Evolutionary conservation across 1,284 basidiomycete species (phyloP), one percentile per base, ranked within the genome.

Genomic region (Apiotrichum gracile): DNA sequence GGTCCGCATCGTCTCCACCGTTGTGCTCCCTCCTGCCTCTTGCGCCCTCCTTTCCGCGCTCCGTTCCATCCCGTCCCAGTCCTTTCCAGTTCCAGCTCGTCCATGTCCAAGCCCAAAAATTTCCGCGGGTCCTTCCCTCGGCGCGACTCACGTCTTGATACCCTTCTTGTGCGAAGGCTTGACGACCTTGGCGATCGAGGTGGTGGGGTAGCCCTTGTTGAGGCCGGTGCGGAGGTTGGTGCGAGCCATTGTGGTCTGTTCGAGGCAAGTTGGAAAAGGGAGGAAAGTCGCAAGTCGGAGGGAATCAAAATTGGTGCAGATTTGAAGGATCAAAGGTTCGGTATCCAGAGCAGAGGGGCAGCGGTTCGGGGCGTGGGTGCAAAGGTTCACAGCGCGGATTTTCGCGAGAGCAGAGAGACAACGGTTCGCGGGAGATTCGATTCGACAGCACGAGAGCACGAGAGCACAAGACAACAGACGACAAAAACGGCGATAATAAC

Each of bases 91-190:
- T 27, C 19, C 26, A n/a, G n/a, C n/a, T n/a, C n/a, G 38, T n/a
- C 29, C 10, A 17, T 19, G 19, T 7, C 24, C 19, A 5, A 10
- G 27, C n/a, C 19, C 19, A 7, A 8, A 9, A 14, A 13, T 26
- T 25, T 3, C 17, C 7, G 9, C 24, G 7, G 10, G 21, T 35
- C 33, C 45, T 13, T 31, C 6, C 19, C n/a, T 6, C 51, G 26
- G n/a, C 27, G 25, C 12, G 10, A 42, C 70, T 68, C 65, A 76
- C 74, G 73, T 74, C 74, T 85, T 83, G 67, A 84, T 77, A 65
- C 94, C 96, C 83, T 97, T 98, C 78, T 90, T 88, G 74, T 94
- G 85, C 69, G 86, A 88, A 54, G 93, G 93, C 75, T 87, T 86
- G 50, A 81, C 77, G 52, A 78, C 77, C 78, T 89, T 86, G 67